Evolutionary conservation across 495 filamentous ascomycete genomes (phyloP).

Genomic region (Penicillium desertorum): DNA sequence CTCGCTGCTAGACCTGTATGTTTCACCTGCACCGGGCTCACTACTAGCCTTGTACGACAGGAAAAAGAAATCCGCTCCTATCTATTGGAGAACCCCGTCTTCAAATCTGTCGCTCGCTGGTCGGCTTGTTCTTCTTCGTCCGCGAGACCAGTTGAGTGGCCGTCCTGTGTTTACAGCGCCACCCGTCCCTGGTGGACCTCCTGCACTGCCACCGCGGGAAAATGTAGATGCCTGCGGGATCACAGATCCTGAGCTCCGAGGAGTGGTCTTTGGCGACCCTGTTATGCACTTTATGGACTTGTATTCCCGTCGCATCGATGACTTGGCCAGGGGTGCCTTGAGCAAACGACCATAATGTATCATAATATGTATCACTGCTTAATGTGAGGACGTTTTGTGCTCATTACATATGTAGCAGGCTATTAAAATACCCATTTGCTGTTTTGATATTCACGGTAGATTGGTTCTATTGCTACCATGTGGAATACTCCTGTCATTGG

Average conservation of each 20-base stretch:
- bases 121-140: constrained; percentile 61
- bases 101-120: constrained; percentile 65
- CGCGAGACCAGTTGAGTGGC: constrained; percentile 6
- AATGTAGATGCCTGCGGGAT: constrained; percentile 61
- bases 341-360: neutral
- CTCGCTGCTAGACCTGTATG: constrained; percentile 68
- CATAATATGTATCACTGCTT: neutral
- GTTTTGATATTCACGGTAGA: neutral
- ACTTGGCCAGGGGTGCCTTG: constrained; percentile 48
- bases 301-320: constrained; percentile 67
- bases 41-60: constrained; percentile 10
- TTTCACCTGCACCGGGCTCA: constrained; percentile 55
- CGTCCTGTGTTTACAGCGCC: constrained; percentile 2
- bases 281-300: constrained; percentile 75
- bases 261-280: constrained; percentile 75
- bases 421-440: neutral
- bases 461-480: neutral
- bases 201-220: constrained; percentile 33
- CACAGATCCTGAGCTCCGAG: constrained; percentile 62
- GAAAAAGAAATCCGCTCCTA: constrained; percentile 7
- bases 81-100: constrained; percentile 61
- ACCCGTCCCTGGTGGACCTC: neutral
- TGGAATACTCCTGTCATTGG: neutral
- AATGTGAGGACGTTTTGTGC: neutral
- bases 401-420: too few relatives aligned